phyloP scores from a whole-genome alignment of 306 rosid species.

The Sphenostylis stenocarpa region DNA sequence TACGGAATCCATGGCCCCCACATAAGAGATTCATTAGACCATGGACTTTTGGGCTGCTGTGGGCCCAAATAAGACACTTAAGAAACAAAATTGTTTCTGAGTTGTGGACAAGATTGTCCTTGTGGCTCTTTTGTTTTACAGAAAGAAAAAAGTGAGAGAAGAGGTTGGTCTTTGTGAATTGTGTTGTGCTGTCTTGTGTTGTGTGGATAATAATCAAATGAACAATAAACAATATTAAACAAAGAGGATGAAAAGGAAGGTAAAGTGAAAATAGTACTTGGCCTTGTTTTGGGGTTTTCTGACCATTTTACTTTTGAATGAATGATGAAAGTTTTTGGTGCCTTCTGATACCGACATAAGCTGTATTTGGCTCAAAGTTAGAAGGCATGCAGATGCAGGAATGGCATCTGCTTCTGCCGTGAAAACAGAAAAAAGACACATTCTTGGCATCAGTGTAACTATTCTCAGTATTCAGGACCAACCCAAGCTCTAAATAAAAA shows the following conservation, averaged over 20 bases:
- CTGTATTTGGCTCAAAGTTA: conserved; percentile 17
- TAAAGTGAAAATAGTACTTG: conserved; percentile 32
- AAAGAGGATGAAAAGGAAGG: conserved; percentile 31
- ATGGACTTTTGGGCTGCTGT: conserved; percentile 33
- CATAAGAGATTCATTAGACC: conserved; percentile 38
- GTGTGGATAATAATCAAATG: conserved; percentile 25
- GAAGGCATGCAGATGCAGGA: conserved; percentile 30
- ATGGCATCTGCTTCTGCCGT: conserved; percentile 27
- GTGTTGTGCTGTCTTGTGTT: neutral
- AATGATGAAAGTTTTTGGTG: conserved; percentile 49
- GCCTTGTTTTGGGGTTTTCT: conserved; percentile 34
- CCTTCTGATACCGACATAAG: conserved; percentile 48
- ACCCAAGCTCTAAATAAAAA: neutral
- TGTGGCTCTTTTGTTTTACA: neutral
- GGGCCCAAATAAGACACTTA: conserved; percentile 51
- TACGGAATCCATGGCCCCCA: conserved; percentile 50
- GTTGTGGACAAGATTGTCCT: conserved; percentile 28
- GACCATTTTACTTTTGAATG: conserved; percentile 50
- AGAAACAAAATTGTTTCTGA: conserved; percentile 35
- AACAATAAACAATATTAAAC: neutral
- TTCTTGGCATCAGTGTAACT: conserved; percentile 31
- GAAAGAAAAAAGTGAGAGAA: conserved; percentile 4
- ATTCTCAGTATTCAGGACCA: conserved; percentile 10
- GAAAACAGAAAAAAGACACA: conserved; percentile 26
- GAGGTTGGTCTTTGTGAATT: neutral